Base-by-base conservation (phyloP, 225 moss, liverwort and hornwort genomes). In the Takakia lepidozioides region DNA sequence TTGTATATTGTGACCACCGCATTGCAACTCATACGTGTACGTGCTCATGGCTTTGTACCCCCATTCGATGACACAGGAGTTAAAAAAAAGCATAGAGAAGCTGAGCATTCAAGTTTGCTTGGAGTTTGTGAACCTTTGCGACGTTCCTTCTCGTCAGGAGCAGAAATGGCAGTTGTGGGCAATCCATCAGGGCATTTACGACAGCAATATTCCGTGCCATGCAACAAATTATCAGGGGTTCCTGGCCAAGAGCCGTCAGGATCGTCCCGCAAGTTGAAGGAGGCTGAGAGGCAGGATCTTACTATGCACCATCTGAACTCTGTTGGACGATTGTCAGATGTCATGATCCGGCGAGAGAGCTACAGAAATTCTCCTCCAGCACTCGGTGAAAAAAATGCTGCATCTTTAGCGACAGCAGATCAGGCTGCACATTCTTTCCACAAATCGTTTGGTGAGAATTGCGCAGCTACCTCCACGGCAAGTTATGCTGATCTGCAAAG, bases 131-230 rank as follows among this genome's bases (percentile, higher is more conserved):
- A 52, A 25, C 52, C 25, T 10, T 3, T 38, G 52, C 13, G 25
- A 15, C 38, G 52, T 37, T 13, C 23, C 38, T 25, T 37, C 25
- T 52, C 52, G 22, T 14, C 52, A 17, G 52, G 52, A 16, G 52
- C 38, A 52, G 52, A 52, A 27, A 52, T 5, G 52, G 25, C 38
- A 38, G 38, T n/a, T 38, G 15, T 38, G 4, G 37, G 21, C 3
- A 37, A 37, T 38, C 19, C 52, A 22, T 20, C 38, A 38, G 38
- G 36, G 36, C 52, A 37, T 13, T 37, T 38, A 37, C 24, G 52
- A 38, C 52, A 52, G 34, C 36, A 37, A n/a, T 27, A 13, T 37
- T 24, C 37, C 27, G 23, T 38, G 37, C 37, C 24, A 22, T 38
- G 35, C 20, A 38, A 24, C 8, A 38, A 25, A 14, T 8, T 25